Base-by-base conservation (phyloP, 257 asterid genomes). In the Scutellaria minor region DNA sequence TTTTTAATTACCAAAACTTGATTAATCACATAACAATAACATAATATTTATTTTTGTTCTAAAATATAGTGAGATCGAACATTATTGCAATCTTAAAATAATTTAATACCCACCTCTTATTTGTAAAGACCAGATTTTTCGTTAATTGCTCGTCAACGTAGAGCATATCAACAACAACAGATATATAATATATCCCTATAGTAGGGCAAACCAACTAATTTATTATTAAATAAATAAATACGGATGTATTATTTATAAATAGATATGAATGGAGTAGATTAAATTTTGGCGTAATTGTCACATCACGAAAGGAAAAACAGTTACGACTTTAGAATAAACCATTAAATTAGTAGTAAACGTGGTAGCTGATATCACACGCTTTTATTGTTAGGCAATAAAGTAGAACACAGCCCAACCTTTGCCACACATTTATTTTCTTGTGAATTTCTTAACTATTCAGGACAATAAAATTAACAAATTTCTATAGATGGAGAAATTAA, bases 211-310 rank as follows among this genome's bases (percentile, higher is more conserved):
- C 35, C 2, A 27, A 27, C 11, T 5, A 58, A 31, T 59, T 37
- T 6, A 59, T 59, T 57, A 44, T 8, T 10, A 47, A 47, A 9
- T 47, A 57, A 27, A 57, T 35, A 59, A 37, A 60, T 9, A 7
- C 35, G 66, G 13, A 35, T 60, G 27, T 7, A 18, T 68, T 52
- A 4, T 9, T 14, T 15, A 12, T 14, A 52, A 68, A 11, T 22
- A 42, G 50, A 42, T 24, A 55, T 55, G 66, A 70, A 58, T 70
- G 75, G 68, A 70, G 59, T 45, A 5, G 68, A 73, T 51, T 62
- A 73, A 53, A 0, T 14, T 54, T 69, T 22, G 12, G 52, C 24
- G 71, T 53, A 53, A 27, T 48, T 2, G 4, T 62, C 40, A 9
- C 7, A 9, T 9, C 53, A 24, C 37, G 54, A 57, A 57, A 66